Percentiles rank a stretch among this genome's conserved stretches.
Conservation (phyloP, 1,284 basidiomycete species). For the Boletellus dicymbophilus region DNA sequence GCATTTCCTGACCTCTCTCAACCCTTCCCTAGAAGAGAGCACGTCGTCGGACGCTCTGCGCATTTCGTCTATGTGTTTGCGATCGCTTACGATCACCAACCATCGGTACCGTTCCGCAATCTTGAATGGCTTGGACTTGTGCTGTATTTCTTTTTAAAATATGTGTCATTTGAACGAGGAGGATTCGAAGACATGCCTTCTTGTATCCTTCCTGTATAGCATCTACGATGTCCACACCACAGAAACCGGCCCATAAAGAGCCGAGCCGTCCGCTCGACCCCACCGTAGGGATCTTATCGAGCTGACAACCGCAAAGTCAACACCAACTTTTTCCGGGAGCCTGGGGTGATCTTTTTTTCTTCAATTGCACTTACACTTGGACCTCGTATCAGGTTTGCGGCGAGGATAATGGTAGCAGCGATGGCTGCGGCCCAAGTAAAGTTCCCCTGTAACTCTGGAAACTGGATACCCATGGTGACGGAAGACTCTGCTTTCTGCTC, state of each 20-base stretch:
- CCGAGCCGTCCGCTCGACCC: slow-evolving; percentile 16
- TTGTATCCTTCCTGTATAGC: slow-evolving; percentile 21
- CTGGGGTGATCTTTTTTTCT: too few relatives aligned
- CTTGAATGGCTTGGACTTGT: slow-evolving; percentile 41
- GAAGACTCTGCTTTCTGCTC: too few relatives aligned
- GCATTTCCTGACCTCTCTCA: slow-evolving; percentile 12
- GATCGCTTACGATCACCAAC: slow-evolving; percentile 40
- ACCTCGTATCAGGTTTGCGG: not conserved
- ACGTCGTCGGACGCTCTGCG: slow-evolving; percentile 39
- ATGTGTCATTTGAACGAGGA: not conserved
- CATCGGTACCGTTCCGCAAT: slow-evolving; percentile 39
- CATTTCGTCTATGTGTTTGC: slow-evolving; percentile 41
- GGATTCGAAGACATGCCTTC: slow-evolving; percentile 7
- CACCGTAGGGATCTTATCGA: slow-evolving; percentile 18
- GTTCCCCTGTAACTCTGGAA: too few relatives aligned
- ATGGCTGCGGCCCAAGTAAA: not conserved
- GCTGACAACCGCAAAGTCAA: slow-evolving; percentile 4
- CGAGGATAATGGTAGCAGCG: not conserved
- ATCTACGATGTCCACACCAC: slow-evolving; percentile 1
- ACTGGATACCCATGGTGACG: not conserved
- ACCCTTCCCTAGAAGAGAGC: slow-evolving; percentile 36
- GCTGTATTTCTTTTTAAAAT: slow-evolving; percentile 19
- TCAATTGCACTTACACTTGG: not conserved
- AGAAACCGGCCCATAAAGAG: slow-evolving; percentile 16
- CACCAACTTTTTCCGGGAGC: not conserved